Evolutionary conservation across 2,329 filamentous ascomycete genomes (phyloP).

Genomic region (Hymenoscyphus scutula): DNA sequence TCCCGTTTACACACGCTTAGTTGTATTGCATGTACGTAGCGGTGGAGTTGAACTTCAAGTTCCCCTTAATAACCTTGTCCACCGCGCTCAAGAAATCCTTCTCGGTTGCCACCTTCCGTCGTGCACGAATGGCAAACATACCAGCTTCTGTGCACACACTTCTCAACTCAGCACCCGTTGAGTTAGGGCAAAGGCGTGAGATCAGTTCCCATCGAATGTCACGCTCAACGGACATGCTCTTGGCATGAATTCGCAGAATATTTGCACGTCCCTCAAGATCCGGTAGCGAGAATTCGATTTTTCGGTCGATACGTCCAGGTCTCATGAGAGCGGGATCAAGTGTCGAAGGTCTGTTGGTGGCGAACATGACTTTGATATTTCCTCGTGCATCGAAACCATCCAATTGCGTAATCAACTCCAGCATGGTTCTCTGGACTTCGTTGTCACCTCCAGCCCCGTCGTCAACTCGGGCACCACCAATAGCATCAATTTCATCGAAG

Average conservation of each 20-base stretch:
- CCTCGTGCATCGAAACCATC: conserved; percentile 95
- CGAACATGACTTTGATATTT: conserved; percentile 99
- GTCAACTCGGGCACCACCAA: conserved; percentile 93
- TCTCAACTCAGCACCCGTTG: conserved; percentile 91
- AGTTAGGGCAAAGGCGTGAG: conserved; percentile 93
- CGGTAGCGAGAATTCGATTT: conserved; percentile 97
- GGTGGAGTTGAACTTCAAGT: conserved; percentile 98
- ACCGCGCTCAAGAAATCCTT: conserved; percentile 98
- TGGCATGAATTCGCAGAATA: conserved; percentile 96
- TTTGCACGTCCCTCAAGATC: conserved; percentile 97
- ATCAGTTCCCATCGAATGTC: conserved; percentile 99
- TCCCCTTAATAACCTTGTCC: conserved; percentile 99
- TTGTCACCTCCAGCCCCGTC: conserved; percentile 96
- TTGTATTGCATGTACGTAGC: conserved; percentile 99
- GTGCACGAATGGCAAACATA: conserved; percentile 94
- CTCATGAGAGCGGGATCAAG: conserved; percentile 96
- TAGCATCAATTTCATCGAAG: conserved; percentile 97
- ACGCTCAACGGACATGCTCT: conserved; percentile 98
- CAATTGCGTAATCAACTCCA: conserved; percentile 94
- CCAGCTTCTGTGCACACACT: conserved; percentile 97
- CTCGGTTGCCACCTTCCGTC: conserved; percentile 96
- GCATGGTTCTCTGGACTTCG: conserved; percentile 95
- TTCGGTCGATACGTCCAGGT: conserved; percentile 94
- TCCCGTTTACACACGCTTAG: conserved; percentile 48
- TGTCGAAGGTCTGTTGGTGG: conserved; percentile 93